phyloP scores from a whole-genome alignment of 208 protist species.

The Naegleria gruberi region DNA sequence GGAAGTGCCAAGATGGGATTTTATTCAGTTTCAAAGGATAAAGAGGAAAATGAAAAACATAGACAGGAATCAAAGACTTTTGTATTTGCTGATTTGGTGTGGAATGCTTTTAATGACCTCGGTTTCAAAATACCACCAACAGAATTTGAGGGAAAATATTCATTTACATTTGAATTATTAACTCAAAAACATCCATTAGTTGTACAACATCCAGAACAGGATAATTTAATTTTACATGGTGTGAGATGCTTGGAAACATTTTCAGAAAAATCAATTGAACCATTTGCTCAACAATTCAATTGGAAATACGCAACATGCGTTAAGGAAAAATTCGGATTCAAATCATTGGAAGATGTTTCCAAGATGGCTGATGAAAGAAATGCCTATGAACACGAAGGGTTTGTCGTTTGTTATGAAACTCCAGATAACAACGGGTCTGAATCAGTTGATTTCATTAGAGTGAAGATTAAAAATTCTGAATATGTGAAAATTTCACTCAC shows the following conservation, averaged over 20 bases:
- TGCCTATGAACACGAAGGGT: not conserved
- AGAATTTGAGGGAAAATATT: not conserved
- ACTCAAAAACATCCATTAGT: not conserved
- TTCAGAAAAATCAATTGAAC: not conserved
- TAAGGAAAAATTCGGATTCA: not conserved
- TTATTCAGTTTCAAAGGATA: not conserved
- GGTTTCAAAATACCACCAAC: not conserved
- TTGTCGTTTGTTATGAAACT: not conserved
- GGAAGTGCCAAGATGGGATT: not conserved
- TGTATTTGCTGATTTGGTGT: not conserved
- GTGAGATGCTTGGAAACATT: not conserved
- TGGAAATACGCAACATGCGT: not conserved
- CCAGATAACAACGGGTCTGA: not conserved
- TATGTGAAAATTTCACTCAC: not conserved
- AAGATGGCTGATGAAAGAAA: not conserved
- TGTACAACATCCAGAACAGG: not conserved
- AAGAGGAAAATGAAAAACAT: not conserved
- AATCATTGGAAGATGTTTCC: not conserved
- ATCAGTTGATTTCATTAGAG: not conserved
- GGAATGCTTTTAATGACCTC: not conserved
- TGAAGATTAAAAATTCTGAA: not conserved
- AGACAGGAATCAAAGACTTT: too few relatives aligned
- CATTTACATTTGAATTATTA: not conserved
- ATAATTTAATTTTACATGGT: not conserved
- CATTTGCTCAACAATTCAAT: not conserved